phyloP scores from a whole-genome alignment of 805 yeast genomes.

The Komagataella populi region DNA sequence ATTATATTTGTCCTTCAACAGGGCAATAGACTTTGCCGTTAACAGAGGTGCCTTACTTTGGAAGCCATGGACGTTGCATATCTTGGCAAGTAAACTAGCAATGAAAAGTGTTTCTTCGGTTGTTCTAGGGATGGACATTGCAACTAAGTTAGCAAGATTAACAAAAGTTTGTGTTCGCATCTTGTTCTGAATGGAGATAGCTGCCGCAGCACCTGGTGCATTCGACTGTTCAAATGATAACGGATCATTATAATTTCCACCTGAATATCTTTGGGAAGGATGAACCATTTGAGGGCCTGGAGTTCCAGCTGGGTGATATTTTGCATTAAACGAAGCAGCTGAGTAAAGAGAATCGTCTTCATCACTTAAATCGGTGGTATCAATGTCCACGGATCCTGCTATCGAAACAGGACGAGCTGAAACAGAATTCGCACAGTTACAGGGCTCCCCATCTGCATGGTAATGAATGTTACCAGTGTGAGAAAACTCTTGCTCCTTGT shows the following conservation, averaged over 20 bases:
- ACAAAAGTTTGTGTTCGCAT: slow-evolving; percentile 27
- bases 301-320: not conserved
- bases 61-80: slow-evolving; percentile 61
- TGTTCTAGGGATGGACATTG: slow-evolving; percentile 61
- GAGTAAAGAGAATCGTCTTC: slow-evolving; percentile 22
- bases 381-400: slow-evolving; percentile 44
- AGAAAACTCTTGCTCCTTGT: slow-evolving; percentile 8
- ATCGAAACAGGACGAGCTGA: slow-evolving; percentile 55
- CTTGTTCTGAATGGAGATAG: slow-evolving; percentile 36
- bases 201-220: slow-evolving; percentile 69
- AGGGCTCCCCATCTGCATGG: slow-evolving; percentile 37
- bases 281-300: slow-evolving; percentile 9
- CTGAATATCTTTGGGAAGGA: slow-evolving; percentile 5
- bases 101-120: slow-evolving; percentile 69
- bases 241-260: slow-evolving; percentile 6
- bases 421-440: slow-evolving; percentile 35
- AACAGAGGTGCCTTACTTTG: slow-evolving; percentile 56
- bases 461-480: slow-evolving; percentile 12
- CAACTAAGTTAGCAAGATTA: slow-evolving; percentile 44
- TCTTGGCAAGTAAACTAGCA: slow-evolving; percentile 55
- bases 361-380: slow-evolving; percentile 32
- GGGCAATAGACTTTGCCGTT: slow-evolving; percentile 60
- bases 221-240: slow-evolving; percentile 48
- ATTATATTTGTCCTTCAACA: slow-evolving; percentile 38
- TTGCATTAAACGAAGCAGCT: slow-evolving; percentile 7